Evolutionary conservation across 2,329 filamentous ascomycete genomes (phyloP).

Genomic region (Triangularia verruculosa): DNA sequence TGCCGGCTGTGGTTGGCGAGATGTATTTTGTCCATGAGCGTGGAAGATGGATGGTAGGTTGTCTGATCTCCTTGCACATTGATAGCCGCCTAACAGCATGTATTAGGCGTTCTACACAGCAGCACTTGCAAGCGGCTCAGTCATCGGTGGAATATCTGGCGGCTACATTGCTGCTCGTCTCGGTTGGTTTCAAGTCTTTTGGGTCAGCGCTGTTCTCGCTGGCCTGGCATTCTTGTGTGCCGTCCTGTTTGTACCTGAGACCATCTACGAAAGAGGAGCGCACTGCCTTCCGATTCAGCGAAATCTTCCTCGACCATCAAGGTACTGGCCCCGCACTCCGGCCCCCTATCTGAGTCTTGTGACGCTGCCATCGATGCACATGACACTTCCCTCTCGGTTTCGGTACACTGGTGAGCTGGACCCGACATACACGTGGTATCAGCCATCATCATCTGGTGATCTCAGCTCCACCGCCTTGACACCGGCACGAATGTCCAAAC

Average conservation of each 20-base stretch:
- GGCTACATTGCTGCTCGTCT: slow-evolving; percentile 35
- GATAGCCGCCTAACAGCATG: not conserved
- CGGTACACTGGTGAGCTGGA: slow-evolving; percentile 8
- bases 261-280: slow-evolving; percentile 29
- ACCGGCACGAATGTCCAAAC: not conserved
- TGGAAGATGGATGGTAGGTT: slow-evolving; percentile 34
- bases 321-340: slow-evolving; percentile 10
- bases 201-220: slow-evolving; percentile 32
- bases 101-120: slow-evolving; percentile 35
- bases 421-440: slow-evolving; percentile 22
- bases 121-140: slow-evolving; percentile 32
- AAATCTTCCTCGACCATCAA: slow-evolving; percentile 13
- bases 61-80: not conserved
- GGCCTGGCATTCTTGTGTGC: slow-evolving; percentile 27
- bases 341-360: slow-evolving; percentile 21
- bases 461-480: not conserved
- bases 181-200: slow-evolving; percentile 36
- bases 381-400: slow-evolving; percentile 24
- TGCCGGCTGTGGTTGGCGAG: slow-evolving; percentile 35
- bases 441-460: slow-evolving; percentile 17
- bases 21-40: slow-evolving; percentile 38
- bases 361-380: slow-evolving; percentile 22
- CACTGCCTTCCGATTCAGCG: slow-evolving; percentile 17
- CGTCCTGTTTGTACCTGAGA: slow-evolving; percentile 37
- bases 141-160: slow-evolving; percentile 35